phyloP scores from a whole-genome alignment of 2,329 filamentous ascomycete species.

The Claviceps maximensis region DNA sequence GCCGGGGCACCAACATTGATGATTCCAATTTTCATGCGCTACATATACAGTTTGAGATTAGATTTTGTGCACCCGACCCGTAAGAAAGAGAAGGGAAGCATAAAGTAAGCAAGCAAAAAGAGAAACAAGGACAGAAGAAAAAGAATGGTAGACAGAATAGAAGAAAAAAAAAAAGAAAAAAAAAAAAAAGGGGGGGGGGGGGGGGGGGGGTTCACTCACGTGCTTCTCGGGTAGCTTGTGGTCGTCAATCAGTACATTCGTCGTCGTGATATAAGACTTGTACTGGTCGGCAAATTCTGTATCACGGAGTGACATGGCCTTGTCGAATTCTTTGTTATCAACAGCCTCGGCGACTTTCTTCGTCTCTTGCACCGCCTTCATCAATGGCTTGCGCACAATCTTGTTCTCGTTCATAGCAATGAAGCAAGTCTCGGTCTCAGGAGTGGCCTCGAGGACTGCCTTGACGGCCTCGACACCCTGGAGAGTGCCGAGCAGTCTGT shows the following conservation, averaged over 20 bases:
- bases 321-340: slow-evolving; percentile 70
- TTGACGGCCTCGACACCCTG: slow-evolving; percentile 92
- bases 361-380: slow-evolving; percentile 79
- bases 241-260: slow-evolving; percentile 60
- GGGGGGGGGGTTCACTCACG: slow-evolving; percentile 30
- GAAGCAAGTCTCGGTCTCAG: slow-evolving; percentile 81
- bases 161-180: background rate
- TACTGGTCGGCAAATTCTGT: slow-evolving; percentile 91
- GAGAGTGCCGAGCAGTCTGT: slow-evolving; percentile 81
- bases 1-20: slow-evolving; percentile 94
- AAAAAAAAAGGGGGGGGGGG: background rate
- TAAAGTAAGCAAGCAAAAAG: no score
- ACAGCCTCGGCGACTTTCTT: slow-evolving; percentile 76
- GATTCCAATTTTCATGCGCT: slow-evolving; percentile 88
- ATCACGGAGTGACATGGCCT: slow-evolving; percentile 78
- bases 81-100: no score
- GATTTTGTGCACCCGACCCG: no score
- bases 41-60: no score
- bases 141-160: no score
- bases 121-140: no score
- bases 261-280: slow-evolving; percentile 80
- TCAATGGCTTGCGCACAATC: slow-evolving; percentile 77
- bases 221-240: slow-evolving; percentile 57
- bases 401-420: slow-evolving; percentile 98
- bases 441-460: slow-evolving; percentile 77